phyloP scores from a whole-genome alignment of 1,284 basidiomycete genomes.

The Malassezia sp. region DNA sequence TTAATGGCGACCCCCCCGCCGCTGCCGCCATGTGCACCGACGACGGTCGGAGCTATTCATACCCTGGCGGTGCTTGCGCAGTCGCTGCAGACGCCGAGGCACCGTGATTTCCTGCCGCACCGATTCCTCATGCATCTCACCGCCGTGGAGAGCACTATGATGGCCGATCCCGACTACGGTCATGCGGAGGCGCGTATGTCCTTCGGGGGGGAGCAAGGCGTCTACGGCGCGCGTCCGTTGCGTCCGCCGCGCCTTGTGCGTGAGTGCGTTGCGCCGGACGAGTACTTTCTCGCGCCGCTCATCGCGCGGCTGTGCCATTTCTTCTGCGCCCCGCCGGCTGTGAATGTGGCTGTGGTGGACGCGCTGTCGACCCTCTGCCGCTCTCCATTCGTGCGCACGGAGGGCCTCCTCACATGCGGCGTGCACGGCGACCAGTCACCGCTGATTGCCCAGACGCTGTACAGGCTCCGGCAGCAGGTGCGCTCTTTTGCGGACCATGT shows the following conservation, averaged over 20 bases:
- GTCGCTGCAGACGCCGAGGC: background rate
- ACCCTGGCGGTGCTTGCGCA: constrained; percentile 1
- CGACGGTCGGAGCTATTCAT: no score
- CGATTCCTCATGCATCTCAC: constrained; percentile 1
- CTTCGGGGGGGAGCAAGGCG: background rate
- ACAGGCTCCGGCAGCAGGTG: background rate
- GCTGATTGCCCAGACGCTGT: background rate
- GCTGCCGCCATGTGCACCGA: no score
- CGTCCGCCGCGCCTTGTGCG: background rate
- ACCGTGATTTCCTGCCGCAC: background rate
- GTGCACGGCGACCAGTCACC: background rate
- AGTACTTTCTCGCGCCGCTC: constrained; percentile 1
- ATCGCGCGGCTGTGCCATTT: background rate
- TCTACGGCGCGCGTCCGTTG: background rate
- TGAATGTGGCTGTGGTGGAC: background rate
- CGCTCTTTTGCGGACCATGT: background rate
- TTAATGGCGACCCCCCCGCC: no score
- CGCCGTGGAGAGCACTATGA: constrained; percentile 2
- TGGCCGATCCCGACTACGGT: constrained; percentile 1
- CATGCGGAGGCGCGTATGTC: background rate
- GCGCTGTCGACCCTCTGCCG: constrained; percentile 2
- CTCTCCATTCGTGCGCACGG: background rate
- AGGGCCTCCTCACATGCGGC: background rate
- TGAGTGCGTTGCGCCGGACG: background rate
- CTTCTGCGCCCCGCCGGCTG: background rate